These are phyloP conservation scores for Candida tunisiensis DNA, from an alignment of 1,139 yeast genomes.

Conservation along the genomic window DNA sequence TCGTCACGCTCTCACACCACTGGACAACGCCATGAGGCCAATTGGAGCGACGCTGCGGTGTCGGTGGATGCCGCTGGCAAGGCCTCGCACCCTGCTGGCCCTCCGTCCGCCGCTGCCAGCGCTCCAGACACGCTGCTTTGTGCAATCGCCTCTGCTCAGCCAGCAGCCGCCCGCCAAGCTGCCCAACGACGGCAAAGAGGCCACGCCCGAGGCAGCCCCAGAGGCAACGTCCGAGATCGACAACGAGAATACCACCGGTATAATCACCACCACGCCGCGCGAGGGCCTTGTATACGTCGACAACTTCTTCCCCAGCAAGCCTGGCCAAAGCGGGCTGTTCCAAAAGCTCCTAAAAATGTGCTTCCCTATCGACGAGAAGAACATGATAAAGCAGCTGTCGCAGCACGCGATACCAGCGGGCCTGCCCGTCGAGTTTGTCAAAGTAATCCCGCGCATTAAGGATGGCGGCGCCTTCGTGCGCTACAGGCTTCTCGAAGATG, in stretches of 20 bases:
- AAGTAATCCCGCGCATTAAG: conserved; percentile 50
- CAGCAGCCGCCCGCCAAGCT: too few relatives aligned
- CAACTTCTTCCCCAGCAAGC: conserved; percentile 14
- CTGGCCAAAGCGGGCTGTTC: conserved; percentile 5
- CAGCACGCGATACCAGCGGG: conserved; percentile 25
- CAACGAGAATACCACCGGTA: conserved; percentile 28
- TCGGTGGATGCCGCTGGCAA: too few relatives aligned
- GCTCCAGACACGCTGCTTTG: too few relatives aligned
- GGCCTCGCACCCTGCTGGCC: too few relatives aligned
- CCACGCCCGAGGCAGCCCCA: too few relatives aligned
- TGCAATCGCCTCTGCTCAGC: too few relatives aligned
- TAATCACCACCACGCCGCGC: conserved; percentile 31
- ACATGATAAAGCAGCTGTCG: conserved; percentile 7
- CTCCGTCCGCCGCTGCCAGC: too few relatives aligned
- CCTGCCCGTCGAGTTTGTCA: conserved; percentile 26
- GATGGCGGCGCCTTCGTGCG: conserved; percentile 94
- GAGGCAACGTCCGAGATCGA: background rate
- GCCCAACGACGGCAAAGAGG: too few relatives aligned
- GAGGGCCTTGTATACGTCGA: conserved; percentile 31
- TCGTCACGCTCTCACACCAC: too few relatives aligned
- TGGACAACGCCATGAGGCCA: too few relatives aligned
- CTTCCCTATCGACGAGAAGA: conserved; percentile 4
- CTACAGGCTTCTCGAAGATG: conserved; percentile 22
- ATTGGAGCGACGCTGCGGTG: too few relatives aligned
- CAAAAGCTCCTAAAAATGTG: conserved; percentile 4